phyloP scores from a whole-genome alignment of 257 asterid species.

The Sherardia arvensis region DNA sequence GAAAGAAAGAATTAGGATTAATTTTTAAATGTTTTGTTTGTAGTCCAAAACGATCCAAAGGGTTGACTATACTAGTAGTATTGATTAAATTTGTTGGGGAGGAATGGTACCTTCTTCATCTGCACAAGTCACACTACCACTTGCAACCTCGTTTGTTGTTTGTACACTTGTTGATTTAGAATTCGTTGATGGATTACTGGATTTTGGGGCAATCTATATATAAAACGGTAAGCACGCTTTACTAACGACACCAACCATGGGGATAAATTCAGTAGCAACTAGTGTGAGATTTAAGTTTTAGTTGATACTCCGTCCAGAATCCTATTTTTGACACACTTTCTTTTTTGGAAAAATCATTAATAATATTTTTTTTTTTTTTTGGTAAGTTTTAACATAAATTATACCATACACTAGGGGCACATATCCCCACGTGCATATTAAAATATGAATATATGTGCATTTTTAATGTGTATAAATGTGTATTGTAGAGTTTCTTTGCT shows the following conservation, averaged over 20 bases:
- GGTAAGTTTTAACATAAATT: too few relatives aligned
- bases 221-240: not conserved
- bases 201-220: not conserved
- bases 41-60: constrained; percentile 36
- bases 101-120: constrained; percentile 9
- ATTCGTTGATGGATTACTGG: not conserved
- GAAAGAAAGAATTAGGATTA: not conserved
- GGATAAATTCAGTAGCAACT: not conserved
- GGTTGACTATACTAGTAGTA: constrained; percentile 51
- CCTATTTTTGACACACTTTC: too few relatives aligned
- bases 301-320: too few relatives aligned
- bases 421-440: too few relatives aligned
- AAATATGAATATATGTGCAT: too few relatives aligned
- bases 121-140: constrained; percentile 33
- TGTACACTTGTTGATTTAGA: not conserved
- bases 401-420: too few relatives aligned
- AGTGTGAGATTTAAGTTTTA: too few relatives aligned
- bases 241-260: not conserved
- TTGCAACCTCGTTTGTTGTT: constrained; percentile 9
- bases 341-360: too few relatives aligned
- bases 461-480: too few relatives aligned
- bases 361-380: too few relatives aligned
- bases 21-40: not conserved
- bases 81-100: constrained; percentile 1
- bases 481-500: too few relatives aligned